A percentile compares a stretch with the other conserved stretches of the same genome.
Conservation (phyloP, 768 basidiomycete genomes). For the Neoboletus magnificus region DNA sequence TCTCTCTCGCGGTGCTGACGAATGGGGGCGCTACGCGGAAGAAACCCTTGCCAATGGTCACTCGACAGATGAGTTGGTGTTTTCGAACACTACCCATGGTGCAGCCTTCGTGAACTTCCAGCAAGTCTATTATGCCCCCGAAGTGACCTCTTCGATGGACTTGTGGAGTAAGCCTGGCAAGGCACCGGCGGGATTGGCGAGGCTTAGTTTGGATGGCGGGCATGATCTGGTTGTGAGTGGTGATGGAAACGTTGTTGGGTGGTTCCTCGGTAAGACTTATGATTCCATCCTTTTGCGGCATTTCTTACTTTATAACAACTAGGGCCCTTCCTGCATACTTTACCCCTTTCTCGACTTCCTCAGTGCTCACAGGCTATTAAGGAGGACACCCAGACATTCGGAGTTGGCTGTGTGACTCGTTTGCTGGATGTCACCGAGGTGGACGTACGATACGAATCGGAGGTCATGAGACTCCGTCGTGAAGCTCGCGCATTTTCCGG, state of each 20-base stretch:
- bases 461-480: constrained; percentile 54
- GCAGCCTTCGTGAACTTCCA: constrained; percentile 69
- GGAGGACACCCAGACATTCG: constrained; percentile 52
- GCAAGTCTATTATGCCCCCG: constrained; percentile 59
- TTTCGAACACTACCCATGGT: constrained; percentile 39
- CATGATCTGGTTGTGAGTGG: constrained; percentile 64
- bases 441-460: constrained; percentile 56
- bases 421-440: constrained; percentile 59
- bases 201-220: constrained; percentile 70
- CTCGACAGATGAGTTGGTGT: constrained; percentile 55
- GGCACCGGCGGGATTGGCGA: constrained; percentile 55
- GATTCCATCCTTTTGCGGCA: neutral
- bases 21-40: constrained; percentile 46
- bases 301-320: neutral
- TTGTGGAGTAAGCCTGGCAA: constrained; percentile 73
- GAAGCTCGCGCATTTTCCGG: constrained; percentile 37
- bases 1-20: constrained; percentile 43
- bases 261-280: constrained; percentile 60
- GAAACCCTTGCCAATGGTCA: constrained; percentile 50
- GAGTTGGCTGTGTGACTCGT: constrained; percentile 56
- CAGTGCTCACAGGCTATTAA: constrained; percentile 48
- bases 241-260: constrained; percentile 65
- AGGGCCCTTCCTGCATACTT: constrained; percentile 41
- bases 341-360: constrained; percentile 52
- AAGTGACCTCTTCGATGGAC: constrained; percentile 39